Evolutionary conservation across 164 flowering plant genomes (phyloP).

Genomic region (Kingdonia uniflora): DNA sequence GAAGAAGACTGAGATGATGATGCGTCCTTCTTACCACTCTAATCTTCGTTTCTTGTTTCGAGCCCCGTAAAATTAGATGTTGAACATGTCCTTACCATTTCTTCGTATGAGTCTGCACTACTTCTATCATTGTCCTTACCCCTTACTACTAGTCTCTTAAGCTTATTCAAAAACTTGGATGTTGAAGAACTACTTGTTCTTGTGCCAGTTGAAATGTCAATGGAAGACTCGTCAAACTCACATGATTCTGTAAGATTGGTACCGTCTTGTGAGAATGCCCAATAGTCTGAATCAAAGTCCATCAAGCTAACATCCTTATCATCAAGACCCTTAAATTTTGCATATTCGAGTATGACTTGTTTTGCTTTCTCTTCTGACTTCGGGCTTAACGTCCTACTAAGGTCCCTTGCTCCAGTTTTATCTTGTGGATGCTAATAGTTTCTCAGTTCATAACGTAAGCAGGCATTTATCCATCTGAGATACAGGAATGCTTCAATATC

Average conservation of each 20-base stretch:
- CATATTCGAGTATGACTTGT: constrained; percentile 76
- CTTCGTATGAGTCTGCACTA: constrained; percentile 16
- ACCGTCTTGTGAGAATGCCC: constrained; percentile 47
- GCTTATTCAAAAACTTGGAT: constrained; percentile 42
- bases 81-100: constrained; percentile 14
- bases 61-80: constrained; percentile 1
- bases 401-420: constrained; percentile 71
- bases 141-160: constrained; percentile 37
- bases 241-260: constrained; percentile 49
- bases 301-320: constrained; percentile 14
- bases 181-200: constrained; percentile 22
- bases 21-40: constrained; percentile 5
- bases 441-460: constrained; percentile 73
- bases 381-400: constrained; percentile 69
- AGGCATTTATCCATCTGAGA: constrained; percentile 91
- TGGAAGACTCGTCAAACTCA: constrained; percentile 44
- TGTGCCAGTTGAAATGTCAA: constrained; percentile 17
- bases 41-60: constrained; percentile 14
- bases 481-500: constrained; percentile 85
- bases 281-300: constrained; percentile 49
- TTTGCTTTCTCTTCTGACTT: constrained; percentile 80
- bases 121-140: constrained; percentile 33
- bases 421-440: constrained; percentile 52
- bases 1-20: constrained; percentile 14
- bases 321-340: constrained; percentile 36